phyloP scores from a whole-genome alignment of 1,284 basidiomycete genomes.

The Coriolopsis trogii region DNA sequence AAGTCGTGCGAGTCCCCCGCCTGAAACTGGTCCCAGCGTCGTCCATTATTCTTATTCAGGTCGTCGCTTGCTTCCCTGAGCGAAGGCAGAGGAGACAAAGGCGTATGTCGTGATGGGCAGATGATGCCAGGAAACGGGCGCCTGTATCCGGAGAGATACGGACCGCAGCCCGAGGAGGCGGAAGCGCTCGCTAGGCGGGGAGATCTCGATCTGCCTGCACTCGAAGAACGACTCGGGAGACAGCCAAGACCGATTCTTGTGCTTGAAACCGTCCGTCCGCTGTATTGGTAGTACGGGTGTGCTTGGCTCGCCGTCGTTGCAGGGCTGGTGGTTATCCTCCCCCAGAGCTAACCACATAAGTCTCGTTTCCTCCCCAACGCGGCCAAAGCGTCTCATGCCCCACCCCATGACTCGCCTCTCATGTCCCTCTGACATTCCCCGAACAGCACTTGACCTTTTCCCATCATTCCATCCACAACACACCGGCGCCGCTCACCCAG shows the following conservation, averaged over 20 bases:
- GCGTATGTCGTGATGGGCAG: too few relatives aligned
- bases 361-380: background rate
- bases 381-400: background rate
- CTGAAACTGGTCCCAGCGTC: background rate
- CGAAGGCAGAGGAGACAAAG: too few relatives aligned
- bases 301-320: background rate
- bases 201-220: too few relatives aligned
- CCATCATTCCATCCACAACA: conserved; percentile 7
- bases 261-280: too few relatives aligned
- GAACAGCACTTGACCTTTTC: conserved; percentile 14
- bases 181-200: too few relatives aligned
- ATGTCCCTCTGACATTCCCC: conserved; percentile 8
- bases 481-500: background rate
- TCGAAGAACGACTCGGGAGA: too few relatives aligned
- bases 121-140: too few relatives aligned
- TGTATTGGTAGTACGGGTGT: too few relatives aligned
- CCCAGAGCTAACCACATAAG: background rate
- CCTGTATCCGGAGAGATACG: too few relatives aligned
- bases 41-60: background rate
- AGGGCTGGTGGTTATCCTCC: conserved; percentile 1
- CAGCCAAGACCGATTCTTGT: too few relatives aligned
- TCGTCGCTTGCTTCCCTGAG: background rate
- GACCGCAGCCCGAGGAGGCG: too few relatives aligned
- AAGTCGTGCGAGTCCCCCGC: background rate
- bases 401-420: conserved; percentile 19